Conservation (phyloP, 169 alveolate species). For the Plasmodium knowlesi region DNA sequence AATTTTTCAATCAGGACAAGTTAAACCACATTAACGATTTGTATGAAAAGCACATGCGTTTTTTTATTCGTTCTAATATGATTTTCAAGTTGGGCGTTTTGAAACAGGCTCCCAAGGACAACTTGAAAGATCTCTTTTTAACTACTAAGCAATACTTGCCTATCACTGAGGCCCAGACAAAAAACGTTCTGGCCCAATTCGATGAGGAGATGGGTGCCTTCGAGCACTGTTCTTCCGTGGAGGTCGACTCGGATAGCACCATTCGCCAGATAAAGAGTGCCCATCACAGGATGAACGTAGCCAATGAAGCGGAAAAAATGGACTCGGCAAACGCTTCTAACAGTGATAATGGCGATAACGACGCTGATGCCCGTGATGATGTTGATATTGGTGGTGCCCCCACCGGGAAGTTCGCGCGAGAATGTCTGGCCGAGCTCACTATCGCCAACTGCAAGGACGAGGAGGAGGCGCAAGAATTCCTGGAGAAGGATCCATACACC, state of each 20-base stretch:
- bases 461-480: conserved; percentile 75
- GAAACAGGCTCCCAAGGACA: conserved; percentile 51
- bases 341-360: not conserved
- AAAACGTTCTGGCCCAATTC: conserved; percentile 19
- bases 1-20: conserved; percentile 30
- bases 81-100: conserved; percentile 55
- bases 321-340: no score
- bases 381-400: not conserved
- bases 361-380: not conserved
- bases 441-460: conserved; percentile 66
- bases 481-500: conserved; percentile 73
- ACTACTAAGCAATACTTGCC: conserved; percentile 77
- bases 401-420: not conserved
- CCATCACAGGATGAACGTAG: no score
- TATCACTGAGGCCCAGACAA: conserved; percentile 68
- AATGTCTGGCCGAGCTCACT: conserved; percentile 64
- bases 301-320: not conserved
- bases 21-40: conserved; percentile 20
- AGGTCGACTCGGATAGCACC: not conserved
- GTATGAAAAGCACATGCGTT: conserved; percentile 79
- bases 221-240: conserved; percentile 16
- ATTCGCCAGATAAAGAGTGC: not conserved
- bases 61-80: conserved; percentile 73
- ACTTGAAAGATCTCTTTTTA: conserved; percentile 43
- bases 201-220: conserved; percentile 17